A percentile compares a stretch with the other conserved stretches of the same genome.
Conservation (phyloP, 1,139 yeast species). For the Diutina pseudorugosa region DNA sequence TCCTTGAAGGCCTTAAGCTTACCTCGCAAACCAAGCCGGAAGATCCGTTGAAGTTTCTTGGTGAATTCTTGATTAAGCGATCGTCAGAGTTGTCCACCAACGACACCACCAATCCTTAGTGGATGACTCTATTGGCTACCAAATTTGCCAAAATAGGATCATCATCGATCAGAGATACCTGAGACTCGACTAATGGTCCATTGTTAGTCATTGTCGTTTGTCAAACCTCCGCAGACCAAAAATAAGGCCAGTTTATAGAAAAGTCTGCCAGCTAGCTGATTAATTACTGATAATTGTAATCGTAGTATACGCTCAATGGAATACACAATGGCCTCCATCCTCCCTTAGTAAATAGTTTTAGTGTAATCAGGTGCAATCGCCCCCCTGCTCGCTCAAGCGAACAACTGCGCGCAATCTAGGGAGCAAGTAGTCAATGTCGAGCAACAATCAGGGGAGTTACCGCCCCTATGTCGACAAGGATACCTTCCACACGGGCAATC, state of each 20-base stretch:
- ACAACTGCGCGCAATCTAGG: not conserved
- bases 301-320: too few relatives aligned
- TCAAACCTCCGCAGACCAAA: too few relatives aligned
- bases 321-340: too few relatives aligned
- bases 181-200: too few relatives aligned
- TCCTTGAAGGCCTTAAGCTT: conserved; percentile 58
- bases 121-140: too few relatives aligned
- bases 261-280: too few relatives aligned
- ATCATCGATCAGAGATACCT: too few relatives aligned
- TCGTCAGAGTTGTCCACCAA: conserved; percentile 19
- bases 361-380: not conserved
- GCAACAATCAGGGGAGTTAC: not conserved
- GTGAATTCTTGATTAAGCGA: conserved; percentile 51
- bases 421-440: not conserved
- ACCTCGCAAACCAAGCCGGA: conserved; percentile 48
- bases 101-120: not conserved
- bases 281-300: too few relatives aligned
- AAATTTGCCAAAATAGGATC: too few relatives aligned
- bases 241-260: too few relatives aligned
- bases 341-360: too few relatives aligned
- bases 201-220: too few relatives aligned
- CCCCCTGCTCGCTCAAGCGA: not conserved
- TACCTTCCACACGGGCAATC: conserved; percentile 55
- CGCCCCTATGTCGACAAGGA: conserved; percentile 71
- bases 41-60: conserved; percentile 59